These are phyloP conservation scores for Saturnispora sekii DNA, from an alignment of 805 yeast genomes.

Conservation along the genomic window DNA sequence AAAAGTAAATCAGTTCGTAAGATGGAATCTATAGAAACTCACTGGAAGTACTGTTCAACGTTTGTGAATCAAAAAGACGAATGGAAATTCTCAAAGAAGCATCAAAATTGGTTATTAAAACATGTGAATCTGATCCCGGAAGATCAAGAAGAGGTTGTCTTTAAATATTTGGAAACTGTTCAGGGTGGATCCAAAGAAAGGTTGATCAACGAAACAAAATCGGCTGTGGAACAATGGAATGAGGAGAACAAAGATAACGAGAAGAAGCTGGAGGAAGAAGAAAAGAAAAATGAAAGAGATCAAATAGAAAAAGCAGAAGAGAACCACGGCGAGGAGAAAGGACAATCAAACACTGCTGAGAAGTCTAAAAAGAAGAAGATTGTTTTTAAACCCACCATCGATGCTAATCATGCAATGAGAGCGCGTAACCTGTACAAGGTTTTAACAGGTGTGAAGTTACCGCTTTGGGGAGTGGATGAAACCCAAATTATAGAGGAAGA, in stretches of 20 bases:
- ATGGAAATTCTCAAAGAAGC: constrained; percentile 83
- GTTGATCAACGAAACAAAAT: constrained; percentile 38
- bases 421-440: constrained; percentile 11
- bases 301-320: background rate
- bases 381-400: constrained; percentile 1
- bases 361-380: too few relatives aligned
- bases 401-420: constrained; percentile 10
- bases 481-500: constrained; percentile 10
- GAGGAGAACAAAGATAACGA: constrained; percentile 13
- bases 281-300: background rate
- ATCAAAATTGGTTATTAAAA: constrained; percentile 76
- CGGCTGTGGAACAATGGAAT: constrained; percentile 49
- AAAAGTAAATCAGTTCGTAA: constrained; percentile 62
- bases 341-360: background rate
- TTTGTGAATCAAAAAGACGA: constrained; percentile 43
- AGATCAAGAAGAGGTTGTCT: constrained; percentile 41
- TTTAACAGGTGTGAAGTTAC: constrained; percentile 1
- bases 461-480: constrained; percentile 6
- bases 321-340: background rate
- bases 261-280: constrained; percentile 13
- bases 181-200: constrained; percentile 65
- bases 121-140: constrained; percentile 45
- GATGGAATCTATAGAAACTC: constrained; percentile 17
- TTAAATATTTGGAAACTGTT: constrained; percentile 45
- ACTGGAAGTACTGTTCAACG: constrained; percentile 7